phyloP scores from a whole-genome alignment of 805 yeast genomes.

The Schwanniomyces vanrijiae region DNA sequence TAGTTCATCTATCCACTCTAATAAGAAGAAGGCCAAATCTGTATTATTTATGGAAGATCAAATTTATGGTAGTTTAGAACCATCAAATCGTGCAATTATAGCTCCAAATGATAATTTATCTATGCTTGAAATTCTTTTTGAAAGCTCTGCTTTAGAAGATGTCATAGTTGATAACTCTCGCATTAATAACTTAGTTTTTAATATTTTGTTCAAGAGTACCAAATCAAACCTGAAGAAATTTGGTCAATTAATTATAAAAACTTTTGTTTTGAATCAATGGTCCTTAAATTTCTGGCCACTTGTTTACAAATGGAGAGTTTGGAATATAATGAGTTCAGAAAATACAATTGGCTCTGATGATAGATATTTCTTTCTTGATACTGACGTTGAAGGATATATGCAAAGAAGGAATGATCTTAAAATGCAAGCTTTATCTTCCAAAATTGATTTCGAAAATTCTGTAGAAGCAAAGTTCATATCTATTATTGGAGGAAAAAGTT shows the following conservation, averaged over 20 bases:
- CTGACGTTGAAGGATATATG: constrained; percentile 27
- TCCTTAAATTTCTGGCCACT: constrained; percentile 30
- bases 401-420: constrained; percentile 46
- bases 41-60: constrained; percentile 48
- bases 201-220: constrained; percentile 40
- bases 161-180: constrained; percentile 27
- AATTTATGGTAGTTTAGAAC: constrained; percentile 54
- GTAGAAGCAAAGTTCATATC: constrained; percentile 61
- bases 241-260: constrained; percentile 52
- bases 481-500: constrained; percentile 48
- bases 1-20: constrained; percentile 33
- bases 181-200: constrained; percentile 23
- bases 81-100: constrained; percentile 52
- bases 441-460: constrained; percentile 44
- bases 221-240: constrained; percentile 49
- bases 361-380: constrained; percentile 29
- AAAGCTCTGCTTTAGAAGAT: constrained; percentile 23
- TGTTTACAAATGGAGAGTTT: constrained; percentile 50
- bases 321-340: constrained; percentile 28
- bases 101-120: constrained; percentile 64
- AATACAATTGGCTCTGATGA: constrained; percentile 28
- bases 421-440: constrained; percentile 43
- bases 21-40: constrained; percentile 32
- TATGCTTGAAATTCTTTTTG: constrained; percentile 27
- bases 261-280: constrained; percentile 74